phyloP scores from a whole-genome alignment of 805 yeast species.

The Cyberlindnera galapagoensis region DNA sequence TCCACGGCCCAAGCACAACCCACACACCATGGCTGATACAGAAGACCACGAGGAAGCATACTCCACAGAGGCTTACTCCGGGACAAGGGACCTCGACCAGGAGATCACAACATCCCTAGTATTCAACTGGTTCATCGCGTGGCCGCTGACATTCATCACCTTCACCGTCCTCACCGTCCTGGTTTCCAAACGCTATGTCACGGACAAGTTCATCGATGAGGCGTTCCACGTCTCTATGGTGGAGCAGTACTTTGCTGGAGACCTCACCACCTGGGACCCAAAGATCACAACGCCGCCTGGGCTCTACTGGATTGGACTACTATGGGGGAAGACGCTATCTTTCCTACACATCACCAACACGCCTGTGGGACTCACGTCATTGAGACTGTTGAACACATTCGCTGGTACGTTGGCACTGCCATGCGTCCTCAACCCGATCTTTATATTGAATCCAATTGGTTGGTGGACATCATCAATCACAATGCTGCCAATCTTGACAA shows the following conservation, averaged over 20 bases:
- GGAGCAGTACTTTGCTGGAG: constrained; percentile 51
- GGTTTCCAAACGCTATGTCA: constrained; percentile 24
- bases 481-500: constrained; percentile 63
- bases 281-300: constrained; percentile 98
- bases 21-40: too few relatives aligned
- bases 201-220: constrained; percentile 55
- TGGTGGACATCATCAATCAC: constrained; percentile 38
- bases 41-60: too few relatives aligned
- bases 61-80: too few relatives aligned
- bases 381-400: constrained; percentile 55
- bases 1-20: too few relatives aligned
- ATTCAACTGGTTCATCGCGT: constrained; percentile 27
- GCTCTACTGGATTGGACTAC: constrained; percentile 47
- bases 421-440: constrained; percentile 32
- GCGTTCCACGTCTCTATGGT: constrained; percentile 82
- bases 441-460: constrained; percentile 34
- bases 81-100: constrained; percentile 22
- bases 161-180: constrained; percentile 24
- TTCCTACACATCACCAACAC: constrained; percentile 21
- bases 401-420: constrained; percentile 60
- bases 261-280: constrained; percentile 69
- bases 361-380: constrained; percentile 30
- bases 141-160: constrained; percentile 25
- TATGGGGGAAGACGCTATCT: constrained; percentile 25
- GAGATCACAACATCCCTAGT: constrained; percentile 23